Base-by-base conservation (phyloP, 495 filamentous ascomycete species). In the Schizothecium vesticola region DNA sequence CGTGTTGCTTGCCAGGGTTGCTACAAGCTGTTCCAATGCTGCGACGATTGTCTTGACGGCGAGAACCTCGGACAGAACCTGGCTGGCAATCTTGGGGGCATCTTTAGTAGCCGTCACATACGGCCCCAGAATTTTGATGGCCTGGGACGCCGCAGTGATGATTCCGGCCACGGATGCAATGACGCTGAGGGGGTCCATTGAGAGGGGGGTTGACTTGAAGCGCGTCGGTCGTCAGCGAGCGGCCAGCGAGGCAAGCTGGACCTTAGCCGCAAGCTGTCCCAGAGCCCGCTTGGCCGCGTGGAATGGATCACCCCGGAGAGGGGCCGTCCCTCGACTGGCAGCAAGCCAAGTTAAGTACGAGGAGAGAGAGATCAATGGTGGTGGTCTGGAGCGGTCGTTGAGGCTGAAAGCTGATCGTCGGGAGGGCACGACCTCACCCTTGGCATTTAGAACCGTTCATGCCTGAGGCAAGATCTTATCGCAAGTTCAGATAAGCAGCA, bases 151-250 rank as follows among this genome's bases (percentile, higher is more conserved):
- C 6, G 70, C 70, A 1, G 61, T 66, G 28, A 72, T 63, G 63
- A 72, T 64, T 68, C 67, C 70, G 7, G 51, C 67, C 19, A 72
- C 67, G 16, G 69, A 63, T 7, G 69, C 69, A 10, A 51, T 69
- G n/a, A 63, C 69, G 57, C 69, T 69, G 23, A 71, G 67, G 59
- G 69, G 69, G 21, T 68, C 69, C 69, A 70, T 70, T 62, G 25
- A 8, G 16, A 9, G 19, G 2, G 19, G 16, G 16, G 31, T n/a
- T 9, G 43, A 3, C 43, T 33, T 51, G 43, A 51, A n/a, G 36
- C 6, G 36, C 19, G 16, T n/a, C 36, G 36, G 36, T 51, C 8
- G 36, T 6, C 26, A 28, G 26, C 26, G 26, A 28, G 26, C 2
- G 2, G 26, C 26, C 26, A n/a, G n/a, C n/a, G n/a, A n/a, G 31